Evolutionary conservation across 2,329 filamentous ascomycete genomes (phyloP).

Genomic region (Alternaria angustiovoidea): DNA sequence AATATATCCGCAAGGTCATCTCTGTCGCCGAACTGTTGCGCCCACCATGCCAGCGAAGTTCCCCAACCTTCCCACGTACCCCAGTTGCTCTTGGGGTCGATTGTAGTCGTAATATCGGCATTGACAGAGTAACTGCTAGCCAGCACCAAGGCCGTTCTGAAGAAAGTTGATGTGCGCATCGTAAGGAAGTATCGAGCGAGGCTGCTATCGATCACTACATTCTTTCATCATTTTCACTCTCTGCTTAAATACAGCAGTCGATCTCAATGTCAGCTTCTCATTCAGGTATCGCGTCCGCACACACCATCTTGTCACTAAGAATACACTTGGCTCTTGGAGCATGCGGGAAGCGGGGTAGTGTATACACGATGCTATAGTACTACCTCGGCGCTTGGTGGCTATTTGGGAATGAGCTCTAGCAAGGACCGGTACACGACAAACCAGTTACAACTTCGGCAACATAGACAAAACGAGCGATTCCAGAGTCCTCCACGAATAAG

Average conservation of each 20-base stretch:
- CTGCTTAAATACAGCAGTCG: not conserved
- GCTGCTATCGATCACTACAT: not conserved
- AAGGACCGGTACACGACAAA: not conserved
- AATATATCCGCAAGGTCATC: constrained; percentile 18
- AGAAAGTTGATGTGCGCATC: constrained; percentile 11
- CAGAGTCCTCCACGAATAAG: not conserved
- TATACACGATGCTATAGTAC: not conserved
- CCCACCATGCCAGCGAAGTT: constrained; percentile 18
- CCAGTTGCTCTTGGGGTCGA: constrained; percentile 16
- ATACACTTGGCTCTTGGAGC: constrained; percentile 1
- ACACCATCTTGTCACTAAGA: not conserved
- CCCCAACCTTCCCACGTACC: constrained; percentile 19
- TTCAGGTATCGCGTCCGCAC: constrained; percentile 4
- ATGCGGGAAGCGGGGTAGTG: constrained; percentile 6
- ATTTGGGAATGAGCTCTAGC: not conserved
- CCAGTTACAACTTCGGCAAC: not conserved
- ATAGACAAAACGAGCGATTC: not conserved
- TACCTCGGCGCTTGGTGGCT: not conserved
- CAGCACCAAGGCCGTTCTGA: constrained; percentile 7
- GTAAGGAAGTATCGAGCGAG: not conserved
- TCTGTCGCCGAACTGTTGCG: constrained; percentile 11
- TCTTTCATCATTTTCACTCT: not conserved
- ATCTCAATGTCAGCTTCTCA: not conserved
- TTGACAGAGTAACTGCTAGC: constrained; percentile 4
- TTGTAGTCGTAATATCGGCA: constrained; percentile 11